Evolutionary conservation across 805 yeast species (phyloP).

Genomic region (Zygotorulaspora chibaensis): DNA sequence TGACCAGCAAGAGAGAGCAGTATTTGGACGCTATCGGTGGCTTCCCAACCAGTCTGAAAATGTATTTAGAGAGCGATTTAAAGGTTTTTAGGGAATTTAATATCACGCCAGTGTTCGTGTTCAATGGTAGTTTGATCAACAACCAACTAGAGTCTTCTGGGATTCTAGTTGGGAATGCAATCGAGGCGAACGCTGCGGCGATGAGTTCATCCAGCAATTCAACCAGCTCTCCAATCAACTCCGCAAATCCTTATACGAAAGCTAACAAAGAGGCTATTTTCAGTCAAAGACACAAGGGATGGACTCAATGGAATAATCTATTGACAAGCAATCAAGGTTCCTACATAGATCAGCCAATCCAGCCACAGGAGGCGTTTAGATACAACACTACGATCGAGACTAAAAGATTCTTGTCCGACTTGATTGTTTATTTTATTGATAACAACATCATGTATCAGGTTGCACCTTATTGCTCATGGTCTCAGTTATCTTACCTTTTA

Average conservation of each 20-base stretch:
- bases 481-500: conserved; percentile 71
- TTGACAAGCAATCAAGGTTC: conserved; percentile 32
- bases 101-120: conserved; percentile 76
- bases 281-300: conserved; percentile 44
- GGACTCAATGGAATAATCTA: conserved; percentile 42
- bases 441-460: conserved; percentile 61
- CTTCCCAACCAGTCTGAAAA: conserved; percentile 58
- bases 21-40: conserved; percentile 78
- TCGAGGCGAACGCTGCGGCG: conserved; percentile 21
- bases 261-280: conserved; percentile 34
- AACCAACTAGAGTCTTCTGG: conserved; percentile 34
- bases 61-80: conserved; percentile 58
- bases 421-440: conserved; percentile 53
- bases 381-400: conserved; percentile 47
- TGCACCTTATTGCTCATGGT: conserved; percentile 78
- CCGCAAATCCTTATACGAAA: conserved; percentile 15
- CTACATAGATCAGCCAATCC: conserved; percentile 35
- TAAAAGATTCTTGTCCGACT: conserved; percentile 49
- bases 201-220: conserved; percentile 8
- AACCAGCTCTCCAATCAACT: conserved; percentile 9
- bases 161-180: conserved; percentile 23
- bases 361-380: conserved; percentile 48
- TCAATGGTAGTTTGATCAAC: conserved; percentile 56
- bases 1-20: conserved; percentile 61
- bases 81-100: conserved; percentile 53